Conservation (phyloP, 176 grass and related monocot species). For the Poa pratensis region DNA sequence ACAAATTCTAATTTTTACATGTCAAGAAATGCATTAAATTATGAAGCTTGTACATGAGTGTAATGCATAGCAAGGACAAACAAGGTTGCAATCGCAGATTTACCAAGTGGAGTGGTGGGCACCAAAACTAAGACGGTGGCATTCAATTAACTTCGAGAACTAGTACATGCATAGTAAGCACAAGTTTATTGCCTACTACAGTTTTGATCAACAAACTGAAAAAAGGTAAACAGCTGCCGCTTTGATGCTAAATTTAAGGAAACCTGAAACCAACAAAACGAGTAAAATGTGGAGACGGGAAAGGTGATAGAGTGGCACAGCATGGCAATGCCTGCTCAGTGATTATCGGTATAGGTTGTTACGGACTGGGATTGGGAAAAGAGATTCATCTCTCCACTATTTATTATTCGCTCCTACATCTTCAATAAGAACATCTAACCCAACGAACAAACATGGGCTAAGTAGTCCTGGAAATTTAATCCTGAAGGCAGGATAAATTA, state of each 20-base stretch:
- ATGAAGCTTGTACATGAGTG: neutral
- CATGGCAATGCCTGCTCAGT: no score
- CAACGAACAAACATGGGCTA: neutral
- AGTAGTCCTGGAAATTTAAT: neutral
- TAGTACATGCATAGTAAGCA: neutral
- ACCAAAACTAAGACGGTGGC: neutral
- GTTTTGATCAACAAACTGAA: neutral
- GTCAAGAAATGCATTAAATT: neutral
- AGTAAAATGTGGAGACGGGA: neutral
- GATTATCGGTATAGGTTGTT: no score
- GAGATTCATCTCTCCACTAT: neutral
- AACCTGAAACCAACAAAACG: neutral
- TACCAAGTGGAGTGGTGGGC: neutral
- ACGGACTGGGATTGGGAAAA: neutral
- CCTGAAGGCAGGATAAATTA: no score
- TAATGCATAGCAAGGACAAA: neutral
- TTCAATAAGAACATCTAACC: neutral
- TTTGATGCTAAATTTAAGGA: neutral
- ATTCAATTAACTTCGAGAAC: neutral
- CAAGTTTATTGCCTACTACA: no score
- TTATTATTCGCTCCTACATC: neutral
- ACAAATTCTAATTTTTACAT: neutral
- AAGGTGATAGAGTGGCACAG: neutral
- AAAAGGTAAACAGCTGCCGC: neutral
- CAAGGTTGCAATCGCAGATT: neutral